These are phyloP conservation scores for Lodderomyces elongisporus DNA, from an alignment of 1,139 yeast species.

Conservation along the genomic window DNA sequence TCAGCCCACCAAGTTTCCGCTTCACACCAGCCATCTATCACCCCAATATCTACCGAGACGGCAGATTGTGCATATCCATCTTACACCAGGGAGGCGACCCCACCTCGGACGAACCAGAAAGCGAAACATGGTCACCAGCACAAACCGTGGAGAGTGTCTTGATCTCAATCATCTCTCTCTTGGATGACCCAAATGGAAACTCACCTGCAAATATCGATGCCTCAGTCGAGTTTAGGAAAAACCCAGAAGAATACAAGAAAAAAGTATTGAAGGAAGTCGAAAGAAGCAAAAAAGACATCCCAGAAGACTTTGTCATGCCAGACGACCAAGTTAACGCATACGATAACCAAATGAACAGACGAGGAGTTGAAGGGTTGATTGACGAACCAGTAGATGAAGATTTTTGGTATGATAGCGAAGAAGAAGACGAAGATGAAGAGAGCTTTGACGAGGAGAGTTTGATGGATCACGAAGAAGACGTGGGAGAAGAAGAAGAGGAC, in stretches of 20 bases:
- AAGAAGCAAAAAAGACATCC: conserved; percentile 77
- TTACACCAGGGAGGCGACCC: conserved; percentile 88
- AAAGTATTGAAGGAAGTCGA: conserved; percentile 81
- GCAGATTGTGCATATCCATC: conserved; percentile 86
- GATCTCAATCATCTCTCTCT: conserved; percentile 80
- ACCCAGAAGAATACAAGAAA: conserved; percentile 73
- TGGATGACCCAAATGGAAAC: conserved; percentile 88
- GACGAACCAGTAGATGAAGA: conserved; percentile 73
- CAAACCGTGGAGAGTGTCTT: conserved; percentile 91
- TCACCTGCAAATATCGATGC: conserved; percentile 98
- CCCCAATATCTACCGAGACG: conserved; percentile 92
- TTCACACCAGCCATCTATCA: conserved; percentile 95
- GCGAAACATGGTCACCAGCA: conserved; percentile 95
- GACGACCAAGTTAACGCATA: conserved; percentile 57
- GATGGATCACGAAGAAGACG: conserved; percentile 52
- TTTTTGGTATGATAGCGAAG: conserved; percentile 78
- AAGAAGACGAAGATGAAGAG: conserved; percentile 43
- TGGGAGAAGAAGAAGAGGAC: conserved; percentile 54
- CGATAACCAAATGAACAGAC: conserved; percentile 37
- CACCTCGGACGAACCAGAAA: conserved; percentile 85
- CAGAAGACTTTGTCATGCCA: conserved; percentile 82
- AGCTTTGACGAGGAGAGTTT: conserved; percentile 52
- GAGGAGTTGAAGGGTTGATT: too few species aligned
- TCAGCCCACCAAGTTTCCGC: conserved; percentile 83
- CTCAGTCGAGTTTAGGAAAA: conserved; percentile 83